These are phyloP conservation scores for Lathyrus oleraceus DNA, from an alignment of 306 rosid genomes.

Conservation along the genomic window DNA sequence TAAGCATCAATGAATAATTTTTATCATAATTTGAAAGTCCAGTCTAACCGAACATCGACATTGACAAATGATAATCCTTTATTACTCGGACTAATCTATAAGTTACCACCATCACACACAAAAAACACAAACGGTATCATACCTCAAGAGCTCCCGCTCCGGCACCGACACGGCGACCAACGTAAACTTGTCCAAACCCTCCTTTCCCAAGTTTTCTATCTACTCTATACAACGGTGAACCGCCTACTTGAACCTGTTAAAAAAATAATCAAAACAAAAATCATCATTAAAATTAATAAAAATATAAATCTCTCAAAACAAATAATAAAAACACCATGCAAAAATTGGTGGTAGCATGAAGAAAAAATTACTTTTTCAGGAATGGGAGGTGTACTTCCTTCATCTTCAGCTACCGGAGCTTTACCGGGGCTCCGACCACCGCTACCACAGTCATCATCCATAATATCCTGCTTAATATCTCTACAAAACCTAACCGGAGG, in stretches of 20 bases:
- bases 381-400: slow-evolving; percentile 62
- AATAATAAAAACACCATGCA: neutral
- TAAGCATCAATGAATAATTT: neutral
- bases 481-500: slow-evolving; percentile 37
- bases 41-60: neutral
- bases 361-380: slow-evolving; percentile 67
- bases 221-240: slow-evolving; percentile 76
- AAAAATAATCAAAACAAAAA: neutral
- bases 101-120: neutral
- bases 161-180: slow-evolving; percentile 69
- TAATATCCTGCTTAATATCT: slow-evolving; percentile 43
- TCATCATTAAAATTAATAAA: neutral
- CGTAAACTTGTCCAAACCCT: slow-evolving; percentile 95
- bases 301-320: neutral
- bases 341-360: neutral
- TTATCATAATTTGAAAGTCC: neutral
- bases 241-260: slow-evolving; percentile 86
- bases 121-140: slow-evolving; percentile 32
- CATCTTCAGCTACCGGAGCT: slow-evolving; percentile 64
- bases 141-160: slow-evolving; percentile 83
- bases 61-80: neutral
- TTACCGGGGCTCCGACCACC: slow-evolving; percentile 71
- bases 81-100: neutral
- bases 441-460: slow-evolving; percentile 66
- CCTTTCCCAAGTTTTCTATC: slow-evolving; percentile 90